Percentiles rank a stretch among this genome's conserved stretches.
These are phyloP conservation scores for Linderniella brevidens DNA, from an alignment of 257 asterid genomes.

Conservation along the genomic window DNA sequence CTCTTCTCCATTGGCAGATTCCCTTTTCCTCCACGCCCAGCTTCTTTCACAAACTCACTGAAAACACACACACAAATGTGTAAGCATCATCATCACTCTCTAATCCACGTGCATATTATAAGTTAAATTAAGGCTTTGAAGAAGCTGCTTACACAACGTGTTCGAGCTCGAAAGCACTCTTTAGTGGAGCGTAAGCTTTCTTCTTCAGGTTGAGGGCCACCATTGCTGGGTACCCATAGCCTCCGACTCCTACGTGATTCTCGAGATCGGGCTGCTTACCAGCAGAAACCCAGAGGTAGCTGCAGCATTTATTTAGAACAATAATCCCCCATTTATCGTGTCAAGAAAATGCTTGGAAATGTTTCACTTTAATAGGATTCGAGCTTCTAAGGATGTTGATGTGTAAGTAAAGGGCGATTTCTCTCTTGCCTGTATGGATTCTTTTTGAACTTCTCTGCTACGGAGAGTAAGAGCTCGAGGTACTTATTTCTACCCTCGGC, in stretches of 20 bases:
- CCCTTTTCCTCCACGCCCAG: constrained; percentile 83
- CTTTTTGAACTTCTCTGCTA: constrained; percentile 67
- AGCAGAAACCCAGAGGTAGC: constrained; percentile 85
- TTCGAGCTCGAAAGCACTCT: constrained; percentile 65
- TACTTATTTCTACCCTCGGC: constrained; percentile 87
- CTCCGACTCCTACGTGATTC: constrained; percentile 80
- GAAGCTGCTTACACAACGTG: constrained; percentile 40
- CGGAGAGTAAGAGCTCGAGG: constrained; percentile 50
- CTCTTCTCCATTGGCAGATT: constrained; percentile 37
- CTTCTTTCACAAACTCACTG: constrained; percentile 81
- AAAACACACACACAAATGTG: background rate
- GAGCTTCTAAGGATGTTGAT: background rate
- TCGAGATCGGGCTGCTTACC: constrained; percentile 87
- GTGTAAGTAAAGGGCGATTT: constrained; percentile 8
- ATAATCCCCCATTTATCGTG: no score
- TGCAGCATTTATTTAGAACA: no score
- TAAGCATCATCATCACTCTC: background rate
- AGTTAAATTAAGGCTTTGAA: background rate
- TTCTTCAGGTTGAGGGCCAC: constrained; percentile 77
- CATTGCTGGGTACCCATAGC: constrained; percentile 91
- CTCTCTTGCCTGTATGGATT: constrained; percentile 72
- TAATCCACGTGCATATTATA: no score
- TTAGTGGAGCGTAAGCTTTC: constrained; percentile 69
- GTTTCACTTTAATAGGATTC: constrained; percentile 1
- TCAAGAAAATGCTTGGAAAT: constrained; percentile 5